These are phyloP conservation scores for Lepiota venenata DNA, from an alignment of 768 basidiomycete species.

Conservation along the genomic window DNA sequence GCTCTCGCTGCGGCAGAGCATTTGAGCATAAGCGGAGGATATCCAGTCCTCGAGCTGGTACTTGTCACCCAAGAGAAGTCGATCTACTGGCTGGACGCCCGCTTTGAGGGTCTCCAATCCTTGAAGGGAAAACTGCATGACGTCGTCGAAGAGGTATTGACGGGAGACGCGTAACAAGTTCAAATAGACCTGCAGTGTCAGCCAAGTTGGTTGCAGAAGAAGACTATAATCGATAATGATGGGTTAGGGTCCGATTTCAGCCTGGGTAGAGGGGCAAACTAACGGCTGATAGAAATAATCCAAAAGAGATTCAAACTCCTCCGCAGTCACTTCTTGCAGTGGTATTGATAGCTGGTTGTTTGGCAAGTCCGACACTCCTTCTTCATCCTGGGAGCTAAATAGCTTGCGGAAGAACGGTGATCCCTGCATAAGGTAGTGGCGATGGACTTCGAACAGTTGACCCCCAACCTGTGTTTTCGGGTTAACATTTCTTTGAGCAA, in stretches of 20 bases:
- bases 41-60: conserved; percentile 36
- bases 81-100: conserved; percentile 22
- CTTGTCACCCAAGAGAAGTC: conserved; percentile 33
- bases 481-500: background rate
- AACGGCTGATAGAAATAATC: conserved; percentile 37
- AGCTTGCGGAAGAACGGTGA: conserved; percentile 35
- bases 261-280: conserved; percentile 5
- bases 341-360: conserved; percentile 29
- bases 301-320: conserved; percentile 36
- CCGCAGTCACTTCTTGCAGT: conserved; percentile 26
- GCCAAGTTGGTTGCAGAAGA: no score
- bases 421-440: conserved; percentile 33
- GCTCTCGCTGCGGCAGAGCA: conserved; percentile 30
- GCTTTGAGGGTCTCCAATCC: conserved; percentile 12
- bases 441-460: conserved; percentile 27
- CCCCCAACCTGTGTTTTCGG: conserved; percentile 29
- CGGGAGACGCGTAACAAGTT: conserved; percentile 36
- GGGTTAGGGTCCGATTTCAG: no score
- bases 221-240: background rate
- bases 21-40: conserved; percentile 29
- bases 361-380: conserved; percentile 23
- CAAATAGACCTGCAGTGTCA: conserved; percentile 26
- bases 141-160: conserved; percentile 29
- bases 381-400: conserved; percentile 23
- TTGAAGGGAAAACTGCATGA: conserved; percentile 31